A percentile compares a stretch with the other conserved stretches of the same genome.
These are phyloP conservation scores for Pleurotus tuber-regium DNA, from an alignment of 768 basidiomycete genomes.

Conservation along the genomic window DNA sequence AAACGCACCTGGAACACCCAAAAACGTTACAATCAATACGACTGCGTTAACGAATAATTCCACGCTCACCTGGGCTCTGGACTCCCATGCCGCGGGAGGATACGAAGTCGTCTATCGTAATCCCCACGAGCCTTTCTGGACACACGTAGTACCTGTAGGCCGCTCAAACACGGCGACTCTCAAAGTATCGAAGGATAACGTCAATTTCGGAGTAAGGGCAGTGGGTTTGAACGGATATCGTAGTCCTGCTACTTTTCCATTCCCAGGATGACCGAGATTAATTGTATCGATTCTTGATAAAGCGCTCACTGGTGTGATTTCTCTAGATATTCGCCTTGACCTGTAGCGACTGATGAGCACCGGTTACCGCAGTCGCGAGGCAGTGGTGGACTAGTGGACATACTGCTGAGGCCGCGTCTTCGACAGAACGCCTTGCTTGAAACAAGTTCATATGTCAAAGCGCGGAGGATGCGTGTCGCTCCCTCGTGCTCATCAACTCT, in stretches of 20 bases:
- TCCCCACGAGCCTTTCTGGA: slow-evolving; percentile 46
- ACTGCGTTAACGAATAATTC: slow-evolving; percentile 53
- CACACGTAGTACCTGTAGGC: slow-evolving; percentile 47
- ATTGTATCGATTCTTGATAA: too few species aligned
- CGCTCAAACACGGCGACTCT: slow-evolving; percentile 38
- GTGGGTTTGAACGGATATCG: slow-evolving; percentile 51
- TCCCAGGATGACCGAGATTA: too few species aligned
- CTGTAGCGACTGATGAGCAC: too few species aligned
- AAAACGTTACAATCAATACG: slow-evolving; percentile 44
- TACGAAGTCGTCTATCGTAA: slow-evolving; percentile 54
- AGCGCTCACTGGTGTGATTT: too few species aligned
- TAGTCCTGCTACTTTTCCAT: slow-evolving; percentile 47
- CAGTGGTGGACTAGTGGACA: too few species aligned
- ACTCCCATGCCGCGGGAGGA: slow-evolving; percentile 36
- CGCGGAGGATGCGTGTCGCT: too few species aligned
- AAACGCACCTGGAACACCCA: slow-evolving; percentile 52
- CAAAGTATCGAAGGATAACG: slow-evolving; percentile 48
- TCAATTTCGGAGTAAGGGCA: slow-evolving; percentile 45
- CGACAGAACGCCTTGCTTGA: too few species aligned
- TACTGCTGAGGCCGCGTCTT: too few species aligned
- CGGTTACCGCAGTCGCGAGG: too few species aligned
- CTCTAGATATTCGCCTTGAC: too few species aligned
- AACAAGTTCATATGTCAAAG: too few species aligned
- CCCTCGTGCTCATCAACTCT: too few species aligned
- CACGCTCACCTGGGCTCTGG: slow-evolving; percentile 44